Conservation (phyloP, 108 stramenopile genomes). For the Parietichytrium sp. region DNA sequence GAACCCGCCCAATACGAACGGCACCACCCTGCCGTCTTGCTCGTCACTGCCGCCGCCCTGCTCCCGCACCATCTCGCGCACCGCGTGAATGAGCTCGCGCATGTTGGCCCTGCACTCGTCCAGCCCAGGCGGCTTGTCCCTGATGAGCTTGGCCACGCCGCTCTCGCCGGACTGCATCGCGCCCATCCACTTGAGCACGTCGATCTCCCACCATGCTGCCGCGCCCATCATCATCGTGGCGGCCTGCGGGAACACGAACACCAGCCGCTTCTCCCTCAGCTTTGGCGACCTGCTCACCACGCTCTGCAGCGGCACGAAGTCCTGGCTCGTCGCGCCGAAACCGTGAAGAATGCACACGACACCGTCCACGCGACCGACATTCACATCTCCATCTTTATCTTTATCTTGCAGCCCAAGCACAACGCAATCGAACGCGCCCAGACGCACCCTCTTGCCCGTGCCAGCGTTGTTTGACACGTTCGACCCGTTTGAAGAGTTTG, state of each 20-base stretch:
- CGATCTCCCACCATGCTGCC: conserved; percentile 37
- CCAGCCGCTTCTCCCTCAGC: not conserved
- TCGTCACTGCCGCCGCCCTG: no score
- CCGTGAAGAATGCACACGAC: not conserved
- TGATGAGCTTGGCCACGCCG: not conserved
- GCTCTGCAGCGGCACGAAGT: conserved; percentile 5
- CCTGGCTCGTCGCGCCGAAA: conserved; percentile 1
- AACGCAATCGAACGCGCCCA: conserved; percentile 1
- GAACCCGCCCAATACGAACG: conserved; percentile 24
- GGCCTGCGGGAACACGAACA: conserved; percentile 27
- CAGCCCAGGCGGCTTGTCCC: conserved; percentile 9
- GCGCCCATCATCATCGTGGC: not conserved
- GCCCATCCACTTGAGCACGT: conserved; percentile 20
- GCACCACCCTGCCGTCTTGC: not conserved
- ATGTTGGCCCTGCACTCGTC: not conserved
- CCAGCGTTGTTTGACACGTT: not conserved
- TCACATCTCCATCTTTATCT: no score
- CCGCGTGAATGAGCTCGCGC: not conserved
- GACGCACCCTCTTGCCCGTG: not conserved
- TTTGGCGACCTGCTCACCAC: not conserved
- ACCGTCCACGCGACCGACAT: no score
- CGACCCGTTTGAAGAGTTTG: not conserved
- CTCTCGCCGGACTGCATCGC: conserved; percentile 17
- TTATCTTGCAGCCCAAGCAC: not conserved
- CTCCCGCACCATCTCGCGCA: no score